Base-by-base conservation (phyloP, 2,329 filamentous ascomycete genomes). In the Tolypocladium amazonense region DNA sequence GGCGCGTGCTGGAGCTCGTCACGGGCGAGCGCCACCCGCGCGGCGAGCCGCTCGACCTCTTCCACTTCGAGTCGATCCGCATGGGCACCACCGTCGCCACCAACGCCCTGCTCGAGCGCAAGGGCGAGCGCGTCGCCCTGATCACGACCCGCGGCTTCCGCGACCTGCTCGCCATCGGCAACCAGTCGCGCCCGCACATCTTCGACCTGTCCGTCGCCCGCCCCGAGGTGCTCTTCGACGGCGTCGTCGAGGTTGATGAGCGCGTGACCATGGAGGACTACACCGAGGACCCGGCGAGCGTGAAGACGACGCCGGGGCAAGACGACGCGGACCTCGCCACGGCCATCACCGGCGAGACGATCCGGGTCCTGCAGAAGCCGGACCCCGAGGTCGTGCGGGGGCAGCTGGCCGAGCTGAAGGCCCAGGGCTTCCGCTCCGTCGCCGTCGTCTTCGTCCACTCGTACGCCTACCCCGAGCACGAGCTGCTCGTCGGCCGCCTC, bases 31-130 rank as follows among this genome's bases (percentile, higher is more conserved):
- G 67, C 2, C 65, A 75, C 14, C 71, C 74, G 0, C 66, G 72
- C 11, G 73, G 71, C 0, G 65, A 69, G 1, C 59, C 71, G 6
- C 58, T 77, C 20, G 71, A 75, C 12, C 68, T 74, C 2, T 69
- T 68, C 0, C 66, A 70, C 18, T 70, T 77, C 41, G 85, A 88
- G 68, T 87, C 84, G 59, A 90, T 90, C 66, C 84, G 88, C 25
- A 90, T 90, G 87, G 88, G 88, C n/a, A 91, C 88, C 0, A 91
- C 88, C 0, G 88, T 91, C 2, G 88, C 88, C 1, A 91, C 88
- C 0, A 91, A 91, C 70, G 88, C 88, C 1, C 73, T 91, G 18
- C 74, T 91, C 1, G 88, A 91, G 68, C 76, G 88, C 47, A 90
- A 90, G 69, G 88, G 88, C 33, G 87, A 89, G 65, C 80, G 80